These are phyloP conservation scores for Rhododendron mucronatum DNA, from an alignment of 148 eudicot species.

Conservation along the genomic window DNA sequence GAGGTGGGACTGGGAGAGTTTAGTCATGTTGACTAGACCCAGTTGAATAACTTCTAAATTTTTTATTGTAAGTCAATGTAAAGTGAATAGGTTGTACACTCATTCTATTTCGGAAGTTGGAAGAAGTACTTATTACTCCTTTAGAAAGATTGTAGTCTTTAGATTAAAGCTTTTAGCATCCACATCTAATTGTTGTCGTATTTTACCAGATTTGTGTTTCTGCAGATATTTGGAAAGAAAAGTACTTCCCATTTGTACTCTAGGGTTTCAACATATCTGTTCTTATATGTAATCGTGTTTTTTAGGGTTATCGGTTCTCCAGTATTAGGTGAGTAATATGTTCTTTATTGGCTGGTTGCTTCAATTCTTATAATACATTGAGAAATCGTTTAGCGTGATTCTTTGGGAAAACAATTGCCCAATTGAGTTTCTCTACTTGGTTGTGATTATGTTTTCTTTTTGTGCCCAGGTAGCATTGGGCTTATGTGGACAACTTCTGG, in stretches of 20 bases:
- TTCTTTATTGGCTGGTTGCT: not conserved
- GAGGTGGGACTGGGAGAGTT: not conserved
- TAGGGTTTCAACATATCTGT: constrained; percentile 67
- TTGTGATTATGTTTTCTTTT: constrained; percentile 3
- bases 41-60: not conserved
- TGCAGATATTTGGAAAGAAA: constrained; percentile 73
- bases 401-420: not conserved
- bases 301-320: constrained; percentile 78
- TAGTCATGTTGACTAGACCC: not conserved
- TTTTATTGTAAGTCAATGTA: not conserved
- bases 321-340: constrained; percentile 63
- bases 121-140: not conserved
- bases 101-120: not conserved
- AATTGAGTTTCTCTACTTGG: constrained; percentile 5
- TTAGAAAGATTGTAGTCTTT: not conserved
- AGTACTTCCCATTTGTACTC: constrained; percentile 56
- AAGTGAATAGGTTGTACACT: not conserved
- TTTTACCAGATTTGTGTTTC: constrained; percentile 27
- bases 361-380: not conserved
- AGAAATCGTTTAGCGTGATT: not conserved
- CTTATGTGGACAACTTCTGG: constrained; percentile 69
- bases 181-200: constrained; percentile 18
- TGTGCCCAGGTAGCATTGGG: constrained; percentile 58
- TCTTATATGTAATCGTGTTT: constrained; percentile 65
- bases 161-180: constrained; percentile 3